Percentiles rank a stretch among this genome's conserved stretches.
These are phyloP conservation scores for Dryas integrifolia DNA, from an alignment of 331 rosid species.

Conservation along the genomic window DNA sequence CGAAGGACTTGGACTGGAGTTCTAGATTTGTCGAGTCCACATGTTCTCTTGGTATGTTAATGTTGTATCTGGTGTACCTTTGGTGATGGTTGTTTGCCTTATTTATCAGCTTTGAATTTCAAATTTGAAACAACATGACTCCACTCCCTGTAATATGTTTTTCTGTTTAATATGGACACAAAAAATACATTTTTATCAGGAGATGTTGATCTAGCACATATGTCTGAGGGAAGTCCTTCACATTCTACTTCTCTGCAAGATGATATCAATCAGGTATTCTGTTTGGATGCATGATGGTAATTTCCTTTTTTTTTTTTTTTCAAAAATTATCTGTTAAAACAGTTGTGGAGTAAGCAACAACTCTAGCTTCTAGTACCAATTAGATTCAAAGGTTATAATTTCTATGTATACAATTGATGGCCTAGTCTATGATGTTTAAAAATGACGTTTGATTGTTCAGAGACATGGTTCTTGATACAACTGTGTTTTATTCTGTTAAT, in stretches of 20 bases:
- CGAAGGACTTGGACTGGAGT: conserved; percentile 40
- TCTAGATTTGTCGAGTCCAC: conserved; percentile 27
- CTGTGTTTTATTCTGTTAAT: neutral
- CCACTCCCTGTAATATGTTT: neutral
- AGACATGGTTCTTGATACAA: neutral
- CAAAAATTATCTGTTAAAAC: neutral
- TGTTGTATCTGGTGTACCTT: conserved; percentile 16
- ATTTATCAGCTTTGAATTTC: neutral
- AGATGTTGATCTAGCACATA: conserved; percentile 27
- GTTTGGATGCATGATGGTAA: conserved; percentile 1
- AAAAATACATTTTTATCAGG: conserved; percentile 30
- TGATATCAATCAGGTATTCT: conserved; percentile 41
- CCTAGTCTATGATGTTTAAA: neutral
- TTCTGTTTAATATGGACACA: neutral
- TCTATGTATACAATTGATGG: neutral
- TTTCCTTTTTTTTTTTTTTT: neutral
- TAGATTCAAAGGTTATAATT: neutral
- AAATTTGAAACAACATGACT: neutral
- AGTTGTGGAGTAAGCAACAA: neutral
- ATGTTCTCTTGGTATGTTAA: conserved; percentile 49
- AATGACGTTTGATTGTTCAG: neutral
- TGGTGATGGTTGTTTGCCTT: neutral
- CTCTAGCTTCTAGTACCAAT: neutral
- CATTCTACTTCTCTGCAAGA: conserved; percentile 33
- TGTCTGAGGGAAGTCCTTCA: conserved; percentile 25